phyloP scores from a whole-genome alignment of 306 rosid genomes.

The Mucuna pruriens region DNA sequence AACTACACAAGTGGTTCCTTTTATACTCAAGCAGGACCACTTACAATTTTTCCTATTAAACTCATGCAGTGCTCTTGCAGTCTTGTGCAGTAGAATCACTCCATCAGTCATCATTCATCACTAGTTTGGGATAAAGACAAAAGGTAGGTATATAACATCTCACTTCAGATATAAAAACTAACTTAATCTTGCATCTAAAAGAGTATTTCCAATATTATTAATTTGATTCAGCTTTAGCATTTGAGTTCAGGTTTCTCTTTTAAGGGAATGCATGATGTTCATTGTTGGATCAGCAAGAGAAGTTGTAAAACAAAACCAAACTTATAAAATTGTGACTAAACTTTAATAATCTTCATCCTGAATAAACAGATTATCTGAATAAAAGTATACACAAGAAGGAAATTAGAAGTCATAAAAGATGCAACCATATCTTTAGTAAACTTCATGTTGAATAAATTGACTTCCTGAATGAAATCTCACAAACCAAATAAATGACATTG shows the following conservation, averaged over 20 bases:
- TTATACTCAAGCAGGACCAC: background rate
- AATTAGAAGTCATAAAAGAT: slow-evolving; percentile 18
- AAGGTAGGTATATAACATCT: background rate
- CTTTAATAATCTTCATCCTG: background rate
- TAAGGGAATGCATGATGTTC: slow-evolving; percentile 7
- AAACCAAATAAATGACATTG: slow-evolving; percentile 1
- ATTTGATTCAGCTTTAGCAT: background rate
- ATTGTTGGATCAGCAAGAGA: slow-evolving; percentile 2
- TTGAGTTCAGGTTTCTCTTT: slow-evolving; percentile 18
- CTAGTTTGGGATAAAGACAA: too few relatives aligned
- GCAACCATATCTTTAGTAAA: background rate
- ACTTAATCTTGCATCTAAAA: background rate
- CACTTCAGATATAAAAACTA: background rate
- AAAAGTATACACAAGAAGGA: background rate
- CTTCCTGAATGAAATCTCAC: background rate
- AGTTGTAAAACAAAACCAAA: background rate
- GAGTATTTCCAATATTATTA: background rate
- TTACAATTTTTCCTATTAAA: background rate
- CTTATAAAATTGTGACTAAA: background rate
- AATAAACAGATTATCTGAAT: background rate
- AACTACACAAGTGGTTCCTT: background rate
- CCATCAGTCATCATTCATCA: too few relatives aligned
- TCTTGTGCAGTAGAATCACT: background rate
- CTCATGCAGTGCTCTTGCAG: background rate
- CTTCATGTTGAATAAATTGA: background rate